phyloP scores from a whole-genome alignment of 2,329 filamentous ascomycete genomes.

The Diplodia scrobiculata region DNA sequence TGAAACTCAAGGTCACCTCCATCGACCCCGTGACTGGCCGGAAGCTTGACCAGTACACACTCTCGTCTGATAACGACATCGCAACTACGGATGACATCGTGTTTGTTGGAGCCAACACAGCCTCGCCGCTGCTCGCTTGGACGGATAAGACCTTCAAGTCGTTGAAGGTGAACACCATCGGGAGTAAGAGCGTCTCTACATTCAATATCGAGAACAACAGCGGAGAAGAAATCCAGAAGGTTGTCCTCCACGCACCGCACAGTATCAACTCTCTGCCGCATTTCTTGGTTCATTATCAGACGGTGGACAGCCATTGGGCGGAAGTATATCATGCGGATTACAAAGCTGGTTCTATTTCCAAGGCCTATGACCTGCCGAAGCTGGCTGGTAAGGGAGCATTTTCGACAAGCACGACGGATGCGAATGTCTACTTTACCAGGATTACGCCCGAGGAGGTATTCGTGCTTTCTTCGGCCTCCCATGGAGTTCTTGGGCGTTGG shows the following conservation, averaged over 20 bases:
- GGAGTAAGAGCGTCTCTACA: constrained; percentile 49
- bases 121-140: constrained; percentile 75
- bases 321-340: constrained; percentile 83
- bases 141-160: constrained; percentile 63
- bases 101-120: constrained; percentile 74
- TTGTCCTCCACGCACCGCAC: constrained; percentile 72
- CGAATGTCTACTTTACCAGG: constrained; percentile 87
- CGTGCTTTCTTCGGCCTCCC: constrained; percentile 74
- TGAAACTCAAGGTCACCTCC: constrained; percentile 73
- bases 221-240: constrained; percentile 50
- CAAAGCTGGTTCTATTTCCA: constrained; percentile 67
- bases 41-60: constrained; percentile 68
- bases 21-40: constrained; percentile 74
- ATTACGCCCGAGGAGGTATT: constrained; percentile 73
- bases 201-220: constrained; percentile 48
- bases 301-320: constrained; percentile 71
- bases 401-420: constrained; percentile 72
- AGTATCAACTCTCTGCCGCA: constrained; percentile 72
- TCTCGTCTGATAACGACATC: constrained; percentile 76
- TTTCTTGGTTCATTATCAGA: constrained; percentile 81
- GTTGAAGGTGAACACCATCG: constrained; percentile 71
- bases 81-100: constrained; percentile 65
- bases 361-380: constrained; percentile 77
- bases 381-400: constrained; percentile 72
- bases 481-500: constrained; percentile 77